Evolutionary conservation across 164 flowering plant species (phyloP), one percentile per base, ranked within the genome.

Genomic region (Macadamia tetraphylla): DNA sequence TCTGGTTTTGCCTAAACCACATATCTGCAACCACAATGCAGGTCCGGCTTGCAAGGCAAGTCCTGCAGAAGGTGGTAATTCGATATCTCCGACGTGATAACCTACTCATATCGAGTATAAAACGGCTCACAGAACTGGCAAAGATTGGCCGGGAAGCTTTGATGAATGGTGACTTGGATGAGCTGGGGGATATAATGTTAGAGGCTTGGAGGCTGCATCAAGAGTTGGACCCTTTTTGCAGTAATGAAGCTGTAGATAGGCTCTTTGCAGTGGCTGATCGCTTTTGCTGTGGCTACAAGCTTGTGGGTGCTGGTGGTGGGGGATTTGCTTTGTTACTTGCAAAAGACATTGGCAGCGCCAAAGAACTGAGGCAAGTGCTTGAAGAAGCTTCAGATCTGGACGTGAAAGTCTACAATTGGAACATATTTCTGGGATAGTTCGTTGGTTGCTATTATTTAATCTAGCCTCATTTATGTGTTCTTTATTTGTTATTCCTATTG

Each of bases 131-230:
- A 65, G 93, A 91, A 70, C 83, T 95, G 58, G 97, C 99, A n/a
- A 89, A 88, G 81, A 66, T 81, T 29, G 99, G 97, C 61, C 87
- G 94, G 72, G 97, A 95, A 81, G 94, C 98, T 63, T 67, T 95
- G 59, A 95, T 92, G 99, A 95, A 89, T 66, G 72, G 80, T 49
- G 90, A 91, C 67, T 9, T 95, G 46, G 97, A 92, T 71, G 90
- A 85, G 72, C 78, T 95, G 5, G 99, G 98, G 60, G 81, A 81
- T 58, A 87, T 91, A 61, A 92, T 95, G 99, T 42, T 83, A 76
- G 99, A 95, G 73, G 93, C 98, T 63, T 92, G 98, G 99, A 81
- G 90, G 73, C 69, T 95, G 77, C 99, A 95, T 77, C 99, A 95
- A 69, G 99, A 95, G 74, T 87, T 95, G 6, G 99, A 95, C 67